Base-by-base conservation (phyloP, 768 basidiomycete genomes). In the Cyathus striatus region DNA sequence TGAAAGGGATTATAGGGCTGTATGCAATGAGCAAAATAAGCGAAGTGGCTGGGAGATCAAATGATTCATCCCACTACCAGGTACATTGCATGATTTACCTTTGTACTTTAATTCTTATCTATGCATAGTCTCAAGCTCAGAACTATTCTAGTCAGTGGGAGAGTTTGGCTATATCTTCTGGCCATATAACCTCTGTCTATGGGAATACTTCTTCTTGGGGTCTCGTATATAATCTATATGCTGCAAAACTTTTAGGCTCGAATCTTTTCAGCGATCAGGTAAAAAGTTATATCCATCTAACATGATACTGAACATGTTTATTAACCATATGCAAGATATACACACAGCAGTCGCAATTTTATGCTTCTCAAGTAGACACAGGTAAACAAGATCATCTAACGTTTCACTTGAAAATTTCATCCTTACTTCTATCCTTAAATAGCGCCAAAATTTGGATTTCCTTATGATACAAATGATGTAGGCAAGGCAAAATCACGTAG, bases 1-100 rank as follows among this genome's bases (percentile, higher is more conserved):
- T 83, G 48, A 83, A 82, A 48, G 79, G 78, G 20, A 77, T 80
- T 49, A 58, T 73, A 23, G 76, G 71, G 5, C 70, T 81, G 41
- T 56, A 69, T 43, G 75, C 76, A 0, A 79, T 81, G 78, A 56
- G 69, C 1, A 63, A 72, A 35, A 77, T 82, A 21, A 43, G 62
- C 10, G 65, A 62, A 1, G 43, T 63, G n/a, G 46, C 47, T 37
- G 35, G 0, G 40, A 44, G 5, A 20, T 10, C 6, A 20, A 37
- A 34, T n/a, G 30, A 32, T 32, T 13, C 30, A 13, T 16, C 12
- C 13, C 4, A 32, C 17, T 32, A 32, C 30, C 17, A 12, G 30
- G 30, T 32, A 32, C 30, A n/a, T n/a, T n/a, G n/a, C n/a, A n/a
- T n/a, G n/a, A n/a, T n/a, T n/a, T n/a, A n/a, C n/a, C n/a, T n/a